Evolutionary conservation across 306 rosid genomes (phyloP), one percentile per base, ranked within the genome.

Genomic region (Acacia acuminata): DNA sequence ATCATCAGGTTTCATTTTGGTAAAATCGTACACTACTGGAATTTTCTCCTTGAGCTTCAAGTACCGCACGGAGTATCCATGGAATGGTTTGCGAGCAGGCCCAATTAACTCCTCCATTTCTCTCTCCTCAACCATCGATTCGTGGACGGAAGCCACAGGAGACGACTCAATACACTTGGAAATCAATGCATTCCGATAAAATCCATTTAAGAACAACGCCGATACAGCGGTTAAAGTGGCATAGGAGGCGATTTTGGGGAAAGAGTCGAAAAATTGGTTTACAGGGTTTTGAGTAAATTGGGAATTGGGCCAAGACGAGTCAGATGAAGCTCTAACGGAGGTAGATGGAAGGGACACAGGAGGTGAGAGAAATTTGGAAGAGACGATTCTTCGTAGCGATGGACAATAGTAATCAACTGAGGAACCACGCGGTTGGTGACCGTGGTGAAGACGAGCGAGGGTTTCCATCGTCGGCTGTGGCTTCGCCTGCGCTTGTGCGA

Each of bases 41-140:
- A 86, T 20, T 77, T 25, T 80, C 58, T 77, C 85, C 63, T 80
- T 65, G 74, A 86, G 82, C 81, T 83, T 86, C 80, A 86, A 25
- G 66, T 34, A 66, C 40, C 71, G 44, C 61, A 74, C 43, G 19
- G 77, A 58, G n/a, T 24, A 48, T 15, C 25, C 25, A 14, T 30
- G 32, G 34, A 12, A 12, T 1, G 68, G 66, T 17, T 74, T 40
- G 16, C 67, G 7, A 24, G 32, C 32, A 58, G 32, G 7, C 55
- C 44, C 56, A 6, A 38, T 7, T 4, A 73, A 27, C 50, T 45
- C 77, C 32, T 76, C 77, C 3, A 78, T 51, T 5, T 38, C 50
- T 40, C 4, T 76, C 13, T 53, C 73, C 43, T 69, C 79, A 42
- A 55, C 79, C 65, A 68, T 27, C 20, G 63, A 17, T 64, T 82